Conservation (phyloP, 2,329 filamentous ascomycete genomes). For the Rhinocladiella mackenziei region DNA sequence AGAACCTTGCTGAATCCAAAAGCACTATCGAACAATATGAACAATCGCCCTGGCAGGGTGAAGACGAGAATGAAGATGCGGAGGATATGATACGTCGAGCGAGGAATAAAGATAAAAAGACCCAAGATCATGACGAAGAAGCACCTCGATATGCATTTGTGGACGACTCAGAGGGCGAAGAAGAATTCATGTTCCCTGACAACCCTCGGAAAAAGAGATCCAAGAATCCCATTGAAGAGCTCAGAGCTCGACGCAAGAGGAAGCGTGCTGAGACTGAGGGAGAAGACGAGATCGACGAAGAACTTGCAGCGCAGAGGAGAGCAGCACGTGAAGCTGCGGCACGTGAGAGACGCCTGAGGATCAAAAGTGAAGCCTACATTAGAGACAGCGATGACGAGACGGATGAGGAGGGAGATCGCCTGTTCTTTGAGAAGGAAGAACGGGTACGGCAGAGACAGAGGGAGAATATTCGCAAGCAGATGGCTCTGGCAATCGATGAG, state of each 20-base stretch:
- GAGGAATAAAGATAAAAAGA: conserved; percentile 25
- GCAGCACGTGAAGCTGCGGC: conserved; percentile 63
- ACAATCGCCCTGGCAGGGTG: conserved; percentile 71
- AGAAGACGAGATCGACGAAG: conserved; percentile 59
- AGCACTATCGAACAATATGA: conserved; percentile 72
- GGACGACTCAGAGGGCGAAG: conserved; percentile 63
- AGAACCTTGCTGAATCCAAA: conserved; percentile 64
- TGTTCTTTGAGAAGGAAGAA: conserved; percentile 76
- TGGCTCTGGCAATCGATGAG: conserved; percentile 38
- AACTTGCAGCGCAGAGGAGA: conserved; percentile 56
- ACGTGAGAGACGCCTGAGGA: conserved; percentile 69
- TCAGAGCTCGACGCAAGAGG: conserved; percentile 59
- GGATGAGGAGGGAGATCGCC: conserved; percentile 68
- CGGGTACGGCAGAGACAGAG: conserved; percentile 57
- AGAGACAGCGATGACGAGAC: conserved; percentile 82
- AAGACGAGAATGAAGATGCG: conserved; percentile 64
- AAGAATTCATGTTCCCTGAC: conserved; percentile 62
- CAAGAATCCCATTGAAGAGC: conserved; percentile 44
- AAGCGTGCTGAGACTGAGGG: conserved; percentile 44
- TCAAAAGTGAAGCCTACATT: conserved; percentile 82
- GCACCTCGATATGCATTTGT: conserved; percentile 53
- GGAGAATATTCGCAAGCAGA: conserved; percentile 47
- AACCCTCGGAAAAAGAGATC: conserved; percentile 46
- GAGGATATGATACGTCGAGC: conserved; percentile 77
- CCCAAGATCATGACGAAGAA: conserved; percentile 36